A percentile compares a stretch with the other conserved stretches of the same genome.
Conservation (phyloP, 305 asterid species). For the Fraxinus sp. region DNA sequence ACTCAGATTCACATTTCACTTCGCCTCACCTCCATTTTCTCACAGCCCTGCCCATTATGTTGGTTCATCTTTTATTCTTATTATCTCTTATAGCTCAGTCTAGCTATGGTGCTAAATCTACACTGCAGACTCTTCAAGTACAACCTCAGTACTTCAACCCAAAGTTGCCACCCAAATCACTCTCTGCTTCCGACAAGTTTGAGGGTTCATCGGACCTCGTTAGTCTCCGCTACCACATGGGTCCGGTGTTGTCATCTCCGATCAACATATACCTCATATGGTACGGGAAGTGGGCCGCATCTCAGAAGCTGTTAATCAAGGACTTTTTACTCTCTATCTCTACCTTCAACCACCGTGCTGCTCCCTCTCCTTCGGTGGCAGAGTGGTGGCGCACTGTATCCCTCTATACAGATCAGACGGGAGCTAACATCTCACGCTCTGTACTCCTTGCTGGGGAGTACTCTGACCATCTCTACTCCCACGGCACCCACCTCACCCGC, state of each 20-base stretch:
- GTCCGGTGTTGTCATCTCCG: conserved; percentile 80
- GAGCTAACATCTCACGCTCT: conserved; percentile 64
- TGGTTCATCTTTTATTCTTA: background rate
- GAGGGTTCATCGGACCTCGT: conserved; percentile 79
- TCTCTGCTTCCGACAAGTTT: conserved; percentile 51
- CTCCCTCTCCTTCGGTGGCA: conserved; percentile 66
- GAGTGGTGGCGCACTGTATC: conserved; percentile 84
- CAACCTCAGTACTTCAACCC: background rate
- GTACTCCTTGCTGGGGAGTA: conserved; percentile 66
- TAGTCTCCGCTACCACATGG: conserved; percentile 85
- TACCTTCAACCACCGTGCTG: conserved; percentile 30
- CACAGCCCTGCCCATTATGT: conserved; percentile 13
- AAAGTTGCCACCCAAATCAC: conserved; percentile 41
- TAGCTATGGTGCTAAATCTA: background rate
- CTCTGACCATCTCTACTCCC: conserved; percentile 58
- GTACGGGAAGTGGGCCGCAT: conserved; percentile 67
- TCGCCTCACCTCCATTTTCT: background rate
- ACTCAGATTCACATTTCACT: background rate
- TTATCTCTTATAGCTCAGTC: background rate
- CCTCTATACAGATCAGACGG: conserved; percentile 77
- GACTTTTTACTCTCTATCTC: conserved; percentile 78
- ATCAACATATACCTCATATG: conserved; percentile 78
- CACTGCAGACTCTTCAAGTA: background rate
- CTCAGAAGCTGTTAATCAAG: conserved; percentile 66
- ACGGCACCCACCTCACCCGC: conserved; percentile 58